Conservation (phyloP, 345 rosid genomes). For the Erysimum cheiranthoides region DNA sequence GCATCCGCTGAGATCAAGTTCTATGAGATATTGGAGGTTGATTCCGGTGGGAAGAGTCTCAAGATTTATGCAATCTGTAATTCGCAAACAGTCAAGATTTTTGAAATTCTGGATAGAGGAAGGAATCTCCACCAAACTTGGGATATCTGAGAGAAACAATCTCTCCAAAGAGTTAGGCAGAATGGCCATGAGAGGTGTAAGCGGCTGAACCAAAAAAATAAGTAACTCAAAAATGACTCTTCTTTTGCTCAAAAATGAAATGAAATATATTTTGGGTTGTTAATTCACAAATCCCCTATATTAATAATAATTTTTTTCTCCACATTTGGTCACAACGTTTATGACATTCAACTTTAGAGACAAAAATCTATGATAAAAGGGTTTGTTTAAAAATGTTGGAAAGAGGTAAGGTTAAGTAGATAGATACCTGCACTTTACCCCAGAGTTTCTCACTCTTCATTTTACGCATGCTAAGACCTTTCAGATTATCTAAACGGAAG, state of each 20-base stretch:
- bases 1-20: constrained; percentile 26
- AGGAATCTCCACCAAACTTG: constrained; percentile 29
- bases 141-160: background rate
- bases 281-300: no score
- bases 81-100: background rate
- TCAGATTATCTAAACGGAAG: background rate
- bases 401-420: no score
- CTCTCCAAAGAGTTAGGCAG: background rate
- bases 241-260: no score
- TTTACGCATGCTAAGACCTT: background rate
- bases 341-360: no score
- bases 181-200: background rate
- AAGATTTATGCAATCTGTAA: constrained; percentile 17
- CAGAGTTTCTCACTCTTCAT: constrained; percentile 18
- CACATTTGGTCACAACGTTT: no score
- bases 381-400: no score
- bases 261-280: no score
- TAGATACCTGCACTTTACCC: background rate
- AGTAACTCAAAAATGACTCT: no score
- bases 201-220: background rate
- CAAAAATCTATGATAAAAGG: no score
- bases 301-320: no score
- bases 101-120: background rate
- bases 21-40: background rate
- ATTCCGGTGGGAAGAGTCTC: background rate